Base-by-base conservation (phyloP, 306 rosid species). In the Dryas drummondii region DNA sequence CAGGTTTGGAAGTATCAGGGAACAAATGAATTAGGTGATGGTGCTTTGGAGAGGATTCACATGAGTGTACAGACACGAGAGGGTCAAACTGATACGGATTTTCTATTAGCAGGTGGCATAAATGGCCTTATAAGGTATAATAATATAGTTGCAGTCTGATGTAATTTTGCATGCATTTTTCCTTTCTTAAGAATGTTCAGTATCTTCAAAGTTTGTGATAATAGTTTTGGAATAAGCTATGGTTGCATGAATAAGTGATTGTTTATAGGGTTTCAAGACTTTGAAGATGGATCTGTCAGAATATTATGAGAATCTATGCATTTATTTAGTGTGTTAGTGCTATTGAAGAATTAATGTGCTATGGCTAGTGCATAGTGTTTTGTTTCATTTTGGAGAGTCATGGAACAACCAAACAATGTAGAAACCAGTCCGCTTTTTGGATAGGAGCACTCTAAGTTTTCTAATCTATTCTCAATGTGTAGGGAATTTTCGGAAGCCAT, bases 1-100 rank as follows among this genome's bases (percentile, higher is more conserved):
- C 84, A 94, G 98, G 88, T 91, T 4, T 91, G 98, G 98, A 91
- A 82, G 64, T 94, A 88, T 56, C 65, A 45, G 56, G 91, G 82
- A 55, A 84, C 88, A 13, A 79, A 85, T 59, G 81, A 68, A 71
- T 67, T 83, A 19, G 83, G 75, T 80, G 85, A 88, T 82, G 75
- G 85, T 74, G 97, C 87, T 58, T 73, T 94, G 91, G 91, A 90
- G 73, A 89, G 88, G 67, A 64, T 88, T n/a, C 68, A 13, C 26
- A 70, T 85, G 46, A 81, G 76, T 67, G 88, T 91, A 66, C 93
- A 90, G 73, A 86, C 88, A 8, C 48, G 0, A 8, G 87, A 83
- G 82, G 98, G 98, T 80, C 84, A 70, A 82, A 76, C 41, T 69
- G 80, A 80, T 78, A 64, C 84, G 5, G 86, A 90, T 74, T 75